These are phyloP conservation scores for Monilinia polystroma DNA, from an alignment of 2,329 filamentous ascomycete species.

Conservation along the genomic window DNA sequence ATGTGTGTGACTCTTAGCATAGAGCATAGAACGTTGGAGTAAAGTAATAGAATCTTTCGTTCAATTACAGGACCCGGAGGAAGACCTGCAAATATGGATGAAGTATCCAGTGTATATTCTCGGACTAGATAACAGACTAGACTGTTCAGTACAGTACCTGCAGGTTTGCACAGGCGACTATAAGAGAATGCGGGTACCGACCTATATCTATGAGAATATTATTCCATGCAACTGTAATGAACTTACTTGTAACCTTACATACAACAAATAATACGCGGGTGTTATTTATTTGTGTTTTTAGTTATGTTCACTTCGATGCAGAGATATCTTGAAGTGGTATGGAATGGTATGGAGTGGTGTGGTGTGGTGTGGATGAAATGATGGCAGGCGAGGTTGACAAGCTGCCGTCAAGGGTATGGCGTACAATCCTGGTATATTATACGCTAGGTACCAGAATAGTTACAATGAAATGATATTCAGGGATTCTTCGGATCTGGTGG, in stretches of 20 bases:
- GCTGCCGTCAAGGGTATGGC: constrained; percentile 2
- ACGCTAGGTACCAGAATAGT: background rate
- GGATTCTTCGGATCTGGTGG: constrained; percentile 5
- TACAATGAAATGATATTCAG: constrained; percentile 2
- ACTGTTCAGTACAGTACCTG: background rate
- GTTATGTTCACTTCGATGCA: background rate
- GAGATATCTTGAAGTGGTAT: background rate
- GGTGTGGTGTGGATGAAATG: background rate
- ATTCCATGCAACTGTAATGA: constrained; percentile 9
- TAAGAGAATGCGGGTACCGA: constrained; percentile 17
- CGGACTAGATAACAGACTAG: too few relatives aligned
- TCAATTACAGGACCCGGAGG: background rate
- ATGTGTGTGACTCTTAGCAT: constrained; percentile 9
- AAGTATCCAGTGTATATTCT: too few relatives aligned
- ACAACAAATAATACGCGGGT: background rate
- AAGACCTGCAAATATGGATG: constrained; percentile 5
- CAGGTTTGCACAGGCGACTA: constrained; percentile 6
- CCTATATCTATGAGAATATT: constrained; percentile 17
- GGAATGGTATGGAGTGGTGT: background rate
- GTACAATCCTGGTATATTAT: background rate
- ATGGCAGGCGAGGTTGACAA: constrained; percentile 6
- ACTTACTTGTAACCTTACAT: constrained; percentile 15
- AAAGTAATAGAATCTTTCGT: background rate
- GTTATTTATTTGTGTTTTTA: background rate
- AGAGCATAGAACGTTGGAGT: background rate